phyloP scores from a whole-genome alignment of 345 rosid genomes.

The Corchorus olitorius region DNA sequence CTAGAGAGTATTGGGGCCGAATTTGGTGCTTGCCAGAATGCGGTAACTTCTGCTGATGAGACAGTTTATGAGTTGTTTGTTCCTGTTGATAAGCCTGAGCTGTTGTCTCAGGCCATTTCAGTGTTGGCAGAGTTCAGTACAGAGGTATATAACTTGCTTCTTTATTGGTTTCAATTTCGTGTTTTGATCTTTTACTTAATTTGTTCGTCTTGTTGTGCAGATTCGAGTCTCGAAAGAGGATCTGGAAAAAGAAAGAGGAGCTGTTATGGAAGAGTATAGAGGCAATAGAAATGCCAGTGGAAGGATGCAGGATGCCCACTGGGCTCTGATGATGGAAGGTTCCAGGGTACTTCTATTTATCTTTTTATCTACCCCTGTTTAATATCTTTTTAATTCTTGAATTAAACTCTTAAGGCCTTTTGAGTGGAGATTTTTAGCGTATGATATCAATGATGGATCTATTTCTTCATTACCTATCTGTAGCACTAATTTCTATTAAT shows the following conservation, averaged over 20 bases:
- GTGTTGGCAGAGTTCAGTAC: slow-evolving; percentile 88
- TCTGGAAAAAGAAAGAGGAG: slow-evolving; percentile 91
- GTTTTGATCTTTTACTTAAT: not conserved
- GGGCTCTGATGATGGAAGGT: slow-evolving; percentile 89
- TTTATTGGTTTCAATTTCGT: not conserved
- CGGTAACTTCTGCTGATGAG: slow-evolving; percentile 85
- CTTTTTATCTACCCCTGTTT: not conserved
- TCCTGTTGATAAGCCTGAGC: slow-evolving; percentile 81
- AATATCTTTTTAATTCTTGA: not conserved
- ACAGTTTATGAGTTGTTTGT: slow-evolving; percentile 88
- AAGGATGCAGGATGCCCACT: slow-evolving; percentile 92
- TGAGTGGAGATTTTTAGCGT: not conserved
- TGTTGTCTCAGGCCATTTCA: slow-evolving; percentile 83
- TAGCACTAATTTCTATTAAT: not conserved
- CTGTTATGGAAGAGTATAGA: slow-evolving; percentile 93
- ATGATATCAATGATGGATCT: not conserved
- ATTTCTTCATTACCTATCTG: not conserved
- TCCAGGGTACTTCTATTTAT: slow-evolving; percentile 58
- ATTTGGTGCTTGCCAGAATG: slow-evolving; percentile 97
- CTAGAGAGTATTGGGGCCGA: slow-evolving; percentile 94
- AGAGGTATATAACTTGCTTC: slow-evolving; percentile 50
- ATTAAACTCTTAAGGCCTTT: not conserved
- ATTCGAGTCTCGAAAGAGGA: slow-evolving; percentile 83
- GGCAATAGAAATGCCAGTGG: slow-evolving; percentile 87
- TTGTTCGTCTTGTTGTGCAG: slow-evolving; percentile 34